Conservation (phyloP, 2,329 filamentous ascomycete species). For the Thelonectria olida region DNA sequence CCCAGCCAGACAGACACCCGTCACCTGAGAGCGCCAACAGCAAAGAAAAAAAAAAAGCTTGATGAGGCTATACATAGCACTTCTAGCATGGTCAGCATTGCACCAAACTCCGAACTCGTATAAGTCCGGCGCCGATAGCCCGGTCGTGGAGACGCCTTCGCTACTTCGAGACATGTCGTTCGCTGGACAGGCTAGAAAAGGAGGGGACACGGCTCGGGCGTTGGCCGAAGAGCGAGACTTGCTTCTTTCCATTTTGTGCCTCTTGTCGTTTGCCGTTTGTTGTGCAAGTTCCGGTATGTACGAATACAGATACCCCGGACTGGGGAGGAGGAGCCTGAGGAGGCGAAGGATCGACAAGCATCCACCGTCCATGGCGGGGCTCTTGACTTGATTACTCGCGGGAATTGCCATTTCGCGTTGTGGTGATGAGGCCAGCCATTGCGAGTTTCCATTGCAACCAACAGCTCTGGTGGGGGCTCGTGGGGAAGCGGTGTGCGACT, state of each 20-base stretch:
- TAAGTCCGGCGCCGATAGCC: constrained; percentile 3
- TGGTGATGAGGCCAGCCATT: constrained; percentile 21
- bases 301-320: constrained; percentile 31
- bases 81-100: not conserved
- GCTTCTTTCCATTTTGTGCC: not conserved
- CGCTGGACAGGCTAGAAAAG: not conserved
- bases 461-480: constrained; percentile 32
- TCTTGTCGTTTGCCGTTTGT: not conserved
- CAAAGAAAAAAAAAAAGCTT: not conserved
- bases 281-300: constrained; percentile 1
- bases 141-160: not conserved
- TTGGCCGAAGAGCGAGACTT: constrained; percentile 34
- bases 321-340: constrained; percentile 8
- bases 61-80: constrained; percentile 12
- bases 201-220: constrained; percentile 29
- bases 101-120: not conserved
- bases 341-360: constrained; percentile 30
- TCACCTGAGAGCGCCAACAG: constrained; percentile 13
- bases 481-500: constrained; percentile 39
- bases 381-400: constrained; percentile 22
- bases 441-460: constrained; percentile 14
- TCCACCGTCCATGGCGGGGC: constrained; percentile 30
- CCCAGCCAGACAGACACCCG: not conserved
- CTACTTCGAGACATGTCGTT: constrained; percentile 7
- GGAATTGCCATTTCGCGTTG: constrained; percentile 21